Conservation (phyloP, 192 early-diverging fungal species). For the Entomortierella parvispora region DNA sequence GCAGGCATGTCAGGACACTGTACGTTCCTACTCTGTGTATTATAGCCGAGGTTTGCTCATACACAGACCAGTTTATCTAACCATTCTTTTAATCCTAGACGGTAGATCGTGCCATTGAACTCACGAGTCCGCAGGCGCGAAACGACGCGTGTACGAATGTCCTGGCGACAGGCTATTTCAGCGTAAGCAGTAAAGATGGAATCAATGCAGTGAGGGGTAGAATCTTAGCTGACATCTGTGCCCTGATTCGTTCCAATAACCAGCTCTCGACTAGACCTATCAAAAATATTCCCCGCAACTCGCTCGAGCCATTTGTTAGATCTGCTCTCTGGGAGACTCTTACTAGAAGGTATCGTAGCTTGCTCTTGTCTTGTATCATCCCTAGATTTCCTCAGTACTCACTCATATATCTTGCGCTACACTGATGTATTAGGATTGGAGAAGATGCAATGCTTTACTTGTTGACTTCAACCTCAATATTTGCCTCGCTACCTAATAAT, state of each 20-base stretch:
- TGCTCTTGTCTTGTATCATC: not conserved
- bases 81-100: slow-evolving; percentile 6
- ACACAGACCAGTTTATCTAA: too few relatives aligned
- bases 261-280: not conserved
- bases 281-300: slow-evolving; percentile 22
- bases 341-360: slow-evolving; percentile 9
- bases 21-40: too few relatives aligned
- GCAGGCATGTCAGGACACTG: slow-evolving; percentile 6
- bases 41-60: too few relatives aligned
- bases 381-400: not conserved
- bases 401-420: not conserved
- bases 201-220: too few relatives aligned
- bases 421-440: slow-evolving; percentile 21
- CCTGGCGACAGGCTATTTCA: slow-evolving; percentile 25
- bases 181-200: not conserved
- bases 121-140: slow-evolving; percentile 4
- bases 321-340: slow-evolving; percentile 20
- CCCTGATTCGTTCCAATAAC: not conserved
- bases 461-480: slow-evolving; percentile 41
- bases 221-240: not conserved
- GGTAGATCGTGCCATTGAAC: slow-evolving; percentile 20
- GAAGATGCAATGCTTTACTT: slow-evolving; percentile 37
- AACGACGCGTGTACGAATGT: slow-evolving; percentile 10
- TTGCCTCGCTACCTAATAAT: slow-evolving; percentile 44
- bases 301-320: slow-evolving; percentile 26